Conservation (phyloP, 2,329 filamentous ascomycete genomes). For the Cordyceps pruinosa region DNA sequence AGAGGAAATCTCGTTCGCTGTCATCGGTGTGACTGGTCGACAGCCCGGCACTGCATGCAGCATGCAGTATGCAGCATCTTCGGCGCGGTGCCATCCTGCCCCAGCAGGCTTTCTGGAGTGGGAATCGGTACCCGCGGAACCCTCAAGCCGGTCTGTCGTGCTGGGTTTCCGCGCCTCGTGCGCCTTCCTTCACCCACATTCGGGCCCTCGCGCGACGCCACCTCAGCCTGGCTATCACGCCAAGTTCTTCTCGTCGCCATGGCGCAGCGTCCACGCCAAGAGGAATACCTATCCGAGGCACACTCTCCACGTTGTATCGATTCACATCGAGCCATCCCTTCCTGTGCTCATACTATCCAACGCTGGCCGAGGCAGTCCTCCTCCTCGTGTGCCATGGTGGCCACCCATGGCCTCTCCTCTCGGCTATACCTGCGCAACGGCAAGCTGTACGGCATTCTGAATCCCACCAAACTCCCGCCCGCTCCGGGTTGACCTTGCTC, state of each 20-base stretch:
- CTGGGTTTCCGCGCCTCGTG: neutral
- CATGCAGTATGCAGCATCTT: no score
- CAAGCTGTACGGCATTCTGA: constrained; percentile 77
- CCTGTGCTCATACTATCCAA: constrained; percentile 33
- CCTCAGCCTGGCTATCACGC: no score
- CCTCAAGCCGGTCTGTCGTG: no score
- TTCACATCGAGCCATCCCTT: no score
- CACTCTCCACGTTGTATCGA: no score
- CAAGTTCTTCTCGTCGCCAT: no score
- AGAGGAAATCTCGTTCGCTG: neutral
- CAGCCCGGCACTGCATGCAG: neutral
- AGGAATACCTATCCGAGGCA: no score
- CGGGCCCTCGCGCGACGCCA: no score
- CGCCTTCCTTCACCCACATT: no score
- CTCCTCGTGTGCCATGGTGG: constrained; percentile 50
- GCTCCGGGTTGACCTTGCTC: constrained; percentile 15
- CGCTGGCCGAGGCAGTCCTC: constrained; percentile 52
- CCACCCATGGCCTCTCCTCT: constrained; percentile 70
- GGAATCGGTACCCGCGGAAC: neutral
- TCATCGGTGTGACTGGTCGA: neutral
- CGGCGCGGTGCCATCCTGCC: neutral
- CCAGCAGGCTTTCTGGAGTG: neutral
- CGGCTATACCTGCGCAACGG: constrained; percentile 60
- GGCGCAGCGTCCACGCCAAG: no score
- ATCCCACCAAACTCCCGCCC: constrained; percentile 46